Base-by-base conservation (phyloP, 2,329 filamentous ascomycete genomes). In the Lecanoromycetidae sp. region DNA sequence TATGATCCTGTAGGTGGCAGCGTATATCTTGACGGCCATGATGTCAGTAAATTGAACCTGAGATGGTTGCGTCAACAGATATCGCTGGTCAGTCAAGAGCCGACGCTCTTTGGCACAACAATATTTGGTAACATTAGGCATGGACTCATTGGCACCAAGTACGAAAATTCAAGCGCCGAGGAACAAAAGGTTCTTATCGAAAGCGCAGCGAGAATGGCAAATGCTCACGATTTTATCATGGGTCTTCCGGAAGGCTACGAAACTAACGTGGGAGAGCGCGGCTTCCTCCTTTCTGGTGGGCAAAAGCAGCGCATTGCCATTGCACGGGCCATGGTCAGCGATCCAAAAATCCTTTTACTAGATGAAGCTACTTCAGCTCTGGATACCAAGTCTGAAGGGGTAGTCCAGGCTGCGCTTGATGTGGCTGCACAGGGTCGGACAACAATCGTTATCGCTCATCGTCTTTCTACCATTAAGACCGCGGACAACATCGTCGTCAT, bases 251-350 rank as follows among this genome's bases (percentile, higher is more conserved):
- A 96, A 56, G 84, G 84, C 2, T 96, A 96, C 58, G 77, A 94
- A 55, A 96, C 91, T 0, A 81, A 93, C 55, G 90, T 96, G n/a
- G 91, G 91, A 48, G 87, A 96, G 64, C 82, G 88, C 53, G 91
- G 91, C 8, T 94, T 94, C 61, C 68, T 95, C 44, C 73, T 98
- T 7, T 94, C 86, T 46, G 91, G 91, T 62, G 91, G 91, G 29
- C 91, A 98, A 66, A 94, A 95, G 64, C 91, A 96, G 66, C 85
- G 91, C 57, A 93, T 96, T 59, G 88, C 90, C 10, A 95, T 96
- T 63, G 87, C 90, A 6, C 76, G 87, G 58, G 88, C 88, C 32
- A 77, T 95, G 48, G 86, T 95, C 25, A 90, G 84, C 15, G 84
- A 95, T 57, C 90, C 90, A 0, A 93, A 88, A 68, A 80, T 98